Evolutionary conservation across 345 rosid species (phyloP).

Genomic region (Lepidium sativum): DNA sequence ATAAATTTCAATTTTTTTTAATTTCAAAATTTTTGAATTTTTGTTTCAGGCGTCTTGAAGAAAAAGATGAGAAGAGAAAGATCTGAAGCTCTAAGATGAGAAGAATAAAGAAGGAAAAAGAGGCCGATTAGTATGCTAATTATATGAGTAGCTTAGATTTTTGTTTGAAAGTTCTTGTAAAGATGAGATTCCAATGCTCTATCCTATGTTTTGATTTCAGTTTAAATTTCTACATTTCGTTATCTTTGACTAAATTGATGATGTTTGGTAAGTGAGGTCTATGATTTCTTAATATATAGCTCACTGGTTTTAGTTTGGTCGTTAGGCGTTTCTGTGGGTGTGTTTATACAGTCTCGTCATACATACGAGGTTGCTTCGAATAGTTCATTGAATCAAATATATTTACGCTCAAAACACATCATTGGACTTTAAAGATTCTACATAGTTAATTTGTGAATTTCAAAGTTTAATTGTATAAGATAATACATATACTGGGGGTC

Average conservation of each 20-base stretch:
- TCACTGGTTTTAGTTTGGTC: background rate
- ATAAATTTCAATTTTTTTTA: background rate
- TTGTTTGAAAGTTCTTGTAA: constrained; percentile 20
- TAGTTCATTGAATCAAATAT: too few relatives aligned
- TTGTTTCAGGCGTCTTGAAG: constrained; percentile 43
- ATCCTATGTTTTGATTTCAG: background rate
- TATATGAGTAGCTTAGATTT: background rate
- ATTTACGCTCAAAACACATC: too few relatives aligned
- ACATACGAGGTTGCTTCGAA: too few relatives aligned
- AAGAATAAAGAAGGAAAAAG: background rate
- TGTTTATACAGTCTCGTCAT: too few relatives aligned
- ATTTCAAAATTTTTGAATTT: background rate
- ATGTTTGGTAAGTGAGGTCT: background rate
- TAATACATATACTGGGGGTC: too few relatives aligned
- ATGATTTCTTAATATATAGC: background rate
- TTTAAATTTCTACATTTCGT: background rate
- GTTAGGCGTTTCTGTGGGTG: too few relatives aligned
- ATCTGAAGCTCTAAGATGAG: constrained; percentile 37
- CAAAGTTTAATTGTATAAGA: too few relatives aligned
- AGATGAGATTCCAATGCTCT: constrained; percentile 8
- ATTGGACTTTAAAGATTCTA: too few relatives aligned
- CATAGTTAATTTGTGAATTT: too few relatives aligned
- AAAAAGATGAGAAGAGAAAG: constrained; percentile 47
- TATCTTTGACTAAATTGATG: background rate
- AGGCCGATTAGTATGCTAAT: constrained; percentile 17